Evolutionary conservation across 306 rosid genomes (phyloP).

Genomic region (Arachis hypogaea): DNA sequence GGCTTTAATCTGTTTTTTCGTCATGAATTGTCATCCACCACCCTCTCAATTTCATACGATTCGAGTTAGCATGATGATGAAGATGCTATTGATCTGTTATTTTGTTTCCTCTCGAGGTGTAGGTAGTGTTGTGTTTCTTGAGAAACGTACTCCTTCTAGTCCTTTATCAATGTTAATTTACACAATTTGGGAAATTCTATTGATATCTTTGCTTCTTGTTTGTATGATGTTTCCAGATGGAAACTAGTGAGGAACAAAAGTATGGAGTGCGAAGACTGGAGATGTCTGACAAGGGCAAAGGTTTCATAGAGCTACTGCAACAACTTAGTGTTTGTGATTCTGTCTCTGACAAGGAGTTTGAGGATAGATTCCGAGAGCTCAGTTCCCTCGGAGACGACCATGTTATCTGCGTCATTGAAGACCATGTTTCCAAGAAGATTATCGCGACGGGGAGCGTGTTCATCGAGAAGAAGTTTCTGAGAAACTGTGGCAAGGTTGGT

Average conservation of each 20-base stretch:
- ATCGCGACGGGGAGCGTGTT: constrained; percentile 71
- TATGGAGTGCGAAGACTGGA: constrained; percentile 55
- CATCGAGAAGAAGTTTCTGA: constrained; percentile 63
- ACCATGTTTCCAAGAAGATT: constrained; percentile 54
- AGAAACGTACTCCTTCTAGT: background rate
- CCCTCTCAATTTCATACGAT: background rate
- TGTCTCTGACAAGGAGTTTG: constrained; percentile 66
- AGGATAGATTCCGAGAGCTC: constrained; percentile 64
- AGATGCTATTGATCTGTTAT: background rate
- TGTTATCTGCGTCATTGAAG: constrained; percentile 67
- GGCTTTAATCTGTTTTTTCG: background rate
- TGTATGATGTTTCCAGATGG: background rate
- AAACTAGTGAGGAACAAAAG: constrained; percentile 39
- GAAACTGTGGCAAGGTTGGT: constrained; percentile 78
- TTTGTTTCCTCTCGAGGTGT: background rate
- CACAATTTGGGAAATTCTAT: background rate
- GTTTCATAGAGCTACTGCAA: constrained; percentile 64
- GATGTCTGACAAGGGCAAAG: constrained; percentile 73
- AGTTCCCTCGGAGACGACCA: constrained; percentile 65
- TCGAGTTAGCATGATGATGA: background rate
- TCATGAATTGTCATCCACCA: background rate
- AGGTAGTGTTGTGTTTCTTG: background rate
- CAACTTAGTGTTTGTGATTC: constrained; percentile 78
- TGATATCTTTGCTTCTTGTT: constrained; percentile 9
- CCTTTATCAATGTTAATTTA: background rate